Evolutionary conservation across 371 early-diverging fungal genomes (phyloP).

Genomic region (Mucor velutinosus): DNA sequence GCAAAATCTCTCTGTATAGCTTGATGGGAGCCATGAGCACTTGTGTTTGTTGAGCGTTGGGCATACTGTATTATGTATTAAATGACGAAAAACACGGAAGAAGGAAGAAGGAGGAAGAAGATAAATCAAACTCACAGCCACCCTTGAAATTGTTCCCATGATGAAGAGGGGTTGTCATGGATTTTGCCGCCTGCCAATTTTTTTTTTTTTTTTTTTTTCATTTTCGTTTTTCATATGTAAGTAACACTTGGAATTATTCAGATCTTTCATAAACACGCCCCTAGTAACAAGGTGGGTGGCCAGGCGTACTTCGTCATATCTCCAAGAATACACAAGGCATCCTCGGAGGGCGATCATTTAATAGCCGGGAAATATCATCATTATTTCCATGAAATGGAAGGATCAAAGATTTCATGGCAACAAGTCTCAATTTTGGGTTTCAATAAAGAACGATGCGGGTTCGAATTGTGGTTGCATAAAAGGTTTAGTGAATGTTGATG

Average conservation of each 20-base stretch:
- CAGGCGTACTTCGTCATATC: constrained; percentile 33
- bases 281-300: constrained; percentile 33
- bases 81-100: neutral
- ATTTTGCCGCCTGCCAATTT: neutral
- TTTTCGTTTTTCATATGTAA: constrained; percentile 7
- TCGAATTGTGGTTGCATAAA: neutral
- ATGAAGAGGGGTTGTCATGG: neutral
- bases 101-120: neutral
- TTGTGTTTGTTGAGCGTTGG: constrained; percentile 24
- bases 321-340: constrained; percentile 8
- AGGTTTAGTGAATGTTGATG: neutral
- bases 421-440: neutral
- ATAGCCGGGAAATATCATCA: constrained; percentile 32
- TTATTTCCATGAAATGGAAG: constrained; percentile 39
- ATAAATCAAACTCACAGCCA: neutral
- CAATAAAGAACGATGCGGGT: neutral
- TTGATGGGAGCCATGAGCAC: constrained; percentile 54
- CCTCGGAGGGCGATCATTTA: constrained; percentile 22
- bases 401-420: constrained; percentile 19
- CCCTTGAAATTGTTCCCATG: neutral
- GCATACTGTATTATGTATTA: constrained; percentile 4
- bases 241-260: constrained; percentile 18
- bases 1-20: constrained; percentile 65
- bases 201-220: constrained; percentile 9
- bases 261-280: constrained; percentile 27